These are phyloP conservation scores for Solanum chilense DNA, from an alignment of 257 asterid genomes.

Conservation along the genomic window DNA sequence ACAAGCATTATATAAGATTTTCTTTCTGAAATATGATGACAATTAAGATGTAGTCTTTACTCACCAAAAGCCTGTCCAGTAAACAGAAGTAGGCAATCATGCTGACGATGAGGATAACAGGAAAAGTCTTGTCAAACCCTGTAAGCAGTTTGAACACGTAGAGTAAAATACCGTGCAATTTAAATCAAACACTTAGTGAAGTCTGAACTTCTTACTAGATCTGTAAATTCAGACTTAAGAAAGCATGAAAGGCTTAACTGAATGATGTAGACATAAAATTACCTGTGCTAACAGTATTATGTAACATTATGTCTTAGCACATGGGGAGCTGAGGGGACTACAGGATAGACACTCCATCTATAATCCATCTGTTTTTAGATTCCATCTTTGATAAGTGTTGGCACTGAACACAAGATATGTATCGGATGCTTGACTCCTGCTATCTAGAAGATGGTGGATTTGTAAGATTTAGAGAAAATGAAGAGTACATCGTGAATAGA, in stretches of 20 bases:
- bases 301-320: conserved; percentile 22
- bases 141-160: background rate
- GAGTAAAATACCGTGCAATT: background rate
- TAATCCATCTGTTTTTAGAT: conserved; percentile 42
- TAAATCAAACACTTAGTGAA: background rate
- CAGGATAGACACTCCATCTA: conserved; percentile 50
- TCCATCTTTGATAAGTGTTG: conserved; percentile 48
- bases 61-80: conserved; percentile 86
- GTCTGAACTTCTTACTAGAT: background rate
- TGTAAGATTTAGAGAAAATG: background rate
- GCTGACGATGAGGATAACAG: conserved; percentile 73
- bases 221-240: background rate
- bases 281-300: conserved; percentile 33
- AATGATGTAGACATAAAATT: background rate
- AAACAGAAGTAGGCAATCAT: conserved; percentile 89
- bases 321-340: conserved; percentile 46
- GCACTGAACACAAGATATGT: conserved; percentile 77
- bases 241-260: background rate
- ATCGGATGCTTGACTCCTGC: conserved; percentile 29
- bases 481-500: background rate
- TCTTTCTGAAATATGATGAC: background rate
- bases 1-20: background rate
- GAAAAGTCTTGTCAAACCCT: conserved; percentile 93
- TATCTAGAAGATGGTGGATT: conserved; percentile 35
- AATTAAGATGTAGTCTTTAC: background rate